Conservation (phyloP, 2,329 filamentous ascomycete species). For the Colletotrichum caudatum region DNA sequence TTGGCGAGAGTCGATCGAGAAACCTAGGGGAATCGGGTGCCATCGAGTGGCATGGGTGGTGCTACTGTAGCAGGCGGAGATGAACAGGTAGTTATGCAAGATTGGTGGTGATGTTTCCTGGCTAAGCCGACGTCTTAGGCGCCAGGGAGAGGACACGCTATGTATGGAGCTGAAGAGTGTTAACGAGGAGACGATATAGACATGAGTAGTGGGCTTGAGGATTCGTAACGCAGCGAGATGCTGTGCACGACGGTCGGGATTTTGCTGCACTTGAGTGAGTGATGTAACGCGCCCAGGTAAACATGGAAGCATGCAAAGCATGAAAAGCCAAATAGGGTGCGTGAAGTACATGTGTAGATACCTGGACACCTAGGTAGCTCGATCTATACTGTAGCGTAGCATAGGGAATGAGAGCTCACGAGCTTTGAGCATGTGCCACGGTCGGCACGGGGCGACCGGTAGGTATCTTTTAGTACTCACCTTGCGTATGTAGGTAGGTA, state of each 20-base stretch:
- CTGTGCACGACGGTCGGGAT: neutral
- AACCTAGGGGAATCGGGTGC: constrained; percentile 39
- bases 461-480: neutral
- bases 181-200: neutral
- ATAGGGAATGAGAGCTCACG: constrained; percentile 34
- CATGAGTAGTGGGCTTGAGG: neutral
- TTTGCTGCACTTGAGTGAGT: neutral
- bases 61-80: neutral
- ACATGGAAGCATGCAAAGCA: neutral
- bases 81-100: neutral
- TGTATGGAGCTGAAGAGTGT: neutral
- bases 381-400: neutral
- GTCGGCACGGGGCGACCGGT: constrained; percentile 14
- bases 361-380: neutral
- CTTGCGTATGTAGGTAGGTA: too few species aligned
- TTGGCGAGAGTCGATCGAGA: constrained; percentile 41
- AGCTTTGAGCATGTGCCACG: constrained; percentile 41
- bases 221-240: neutral
- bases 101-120: neutral
- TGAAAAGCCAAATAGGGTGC: neutral
- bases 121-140: neutral
- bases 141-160: neutral
- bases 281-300: neutral
- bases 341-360: neutral
- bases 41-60: constrained; percentile 30